Conservation (phyloP, 371 early-diverging fungal species). For the Choanephora cucurbitarum region DNA sequence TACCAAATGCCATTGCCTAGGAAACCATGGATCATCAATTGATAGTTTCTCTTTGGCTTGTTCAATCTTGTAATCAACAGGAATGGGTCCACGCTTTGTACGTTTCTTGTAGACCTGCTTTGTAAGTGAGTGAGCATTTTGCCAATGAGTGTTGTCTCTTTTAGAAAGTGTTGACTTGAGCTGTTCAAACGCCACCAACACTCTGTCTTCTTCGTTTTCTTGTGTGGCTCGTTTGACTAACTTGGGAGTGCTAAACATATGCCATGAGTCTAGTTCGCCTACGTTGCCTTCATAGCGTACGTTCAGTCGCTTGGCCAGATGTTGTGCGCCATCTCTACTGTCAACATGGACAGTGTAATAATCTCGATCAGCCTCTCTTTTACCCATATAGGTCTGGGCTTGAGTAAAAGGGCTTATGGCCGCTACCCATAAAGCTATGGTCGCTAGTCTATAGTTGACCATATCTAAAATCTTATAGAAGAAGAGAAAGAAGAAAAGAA, state of each 20-base stretch:
- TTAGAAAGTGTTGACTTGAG: slow-evolving; percentile 16
- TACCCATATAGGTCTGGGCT: slow-evolving; percentile 22
- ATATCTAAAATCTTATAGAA: slow-evolving; percentile 3
- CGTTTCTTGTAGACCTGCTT: slow-evolving; percentile 36
- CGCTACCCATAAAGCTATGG: slow-evolving; percentile 5
- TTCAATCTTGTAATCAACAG: slow-evolving; percentile 12
- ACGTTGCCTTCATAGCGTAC: slow-evolving; percentile 65
- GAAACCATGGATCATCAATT: slow-evolving; percentile 81
- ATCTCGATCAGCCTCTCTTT: slow-evolving; percentile 28
- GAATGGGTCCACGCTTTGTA: slow-evolving; percentile 39
- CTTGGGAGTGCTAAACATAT: slow-evolving; percentile 53
- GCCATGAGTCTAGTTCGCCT: slow-evolving; percentile 67
- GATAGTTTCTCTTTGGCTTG: slow-evolving; percentile 25
- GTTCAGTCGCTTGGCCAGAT: slow-evolving; percentile 45
- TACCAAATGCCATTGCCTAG: slow-evolving; percentile 86
- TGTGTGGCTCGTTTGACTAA: slow-evolving; percentile 10
- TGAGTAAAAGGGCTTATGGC: neutral
- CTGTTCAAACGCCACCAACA: slow-evolving; percentile 16
- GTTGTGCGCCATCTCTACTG: slow-evolving; percentile 17
- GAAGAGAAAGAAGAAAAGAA: neutral
- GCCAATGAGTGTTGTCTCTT: slow-evolving; percentile 20
- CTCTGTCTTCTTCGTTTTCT: slow-evolving; percentile 18
- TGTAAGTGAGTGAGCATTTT: slow-evolving; percentile 27
- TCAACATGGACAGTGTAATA: slow-evolving; percentile 59
- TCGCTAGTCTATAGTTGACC: slow-evolving; percentile 3